Evolutionary conservation across 768 basidiomycete genomes (phyloP).

Genomic region (Strobilomyces dryophilus): DNA sequence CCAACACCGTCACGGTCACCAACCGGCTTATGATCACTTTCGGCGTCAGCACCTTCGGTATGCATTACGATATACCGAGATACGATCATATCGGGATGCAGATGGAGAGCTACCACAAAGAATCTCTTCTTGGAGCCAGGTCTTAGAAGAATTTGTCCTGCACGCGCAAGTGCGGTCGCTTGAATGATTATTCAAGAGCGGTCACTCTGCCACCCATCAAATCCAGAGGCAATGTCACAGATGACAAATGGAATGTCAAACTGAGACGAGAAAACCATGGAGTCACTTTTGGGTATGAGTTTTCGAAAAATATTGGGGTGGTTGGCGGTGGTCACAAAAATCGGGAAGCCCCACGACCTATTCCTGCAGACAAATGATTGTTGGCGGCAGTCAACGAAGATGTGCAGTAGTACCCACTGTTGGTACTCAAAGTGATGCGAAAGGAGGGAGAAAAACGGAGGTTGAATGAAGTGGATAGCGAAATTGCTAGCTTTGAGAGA

Average conservation of each 20-base stretch:
- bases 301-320: not conserved
- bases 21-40: not conserved
- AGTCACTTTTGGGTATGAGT: not conserved
- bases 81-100: not conserved
- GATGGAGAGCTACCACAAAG: not conserved
- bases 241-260: not conserved
- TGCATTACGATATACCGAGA: not conserved
- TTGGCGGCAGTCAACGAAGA: too few species aligned
- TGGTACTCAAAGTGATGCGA: not conserved
- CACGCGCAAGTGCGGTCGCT: not conserved
- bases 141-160: not conserved
- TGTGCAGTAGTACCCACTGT: not conserved
- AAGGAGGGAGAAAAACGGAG: not conserved
- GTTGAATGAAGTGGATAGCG: conserved; percentile 5
- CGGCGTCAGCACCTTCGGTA: not conserved
- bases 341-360: not conserved
- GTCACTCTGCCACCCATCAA: not conserved
- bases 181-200: not conserved
- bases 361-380: not conserved
- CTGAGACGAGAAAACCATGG: not conserved
- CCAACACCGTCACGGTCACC: not conserved
- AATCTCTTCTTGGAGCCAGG: not conserved
- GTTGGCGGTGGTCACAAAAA: not conserved
- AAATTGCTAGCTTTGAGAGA: conserved; percentile 6
- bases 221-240: not conserved